These are phyloP conservation scores for Luffa aegyptiaca DNA, from an alignment of 306 rosid species.

Conservation along the genomic window DNA sequence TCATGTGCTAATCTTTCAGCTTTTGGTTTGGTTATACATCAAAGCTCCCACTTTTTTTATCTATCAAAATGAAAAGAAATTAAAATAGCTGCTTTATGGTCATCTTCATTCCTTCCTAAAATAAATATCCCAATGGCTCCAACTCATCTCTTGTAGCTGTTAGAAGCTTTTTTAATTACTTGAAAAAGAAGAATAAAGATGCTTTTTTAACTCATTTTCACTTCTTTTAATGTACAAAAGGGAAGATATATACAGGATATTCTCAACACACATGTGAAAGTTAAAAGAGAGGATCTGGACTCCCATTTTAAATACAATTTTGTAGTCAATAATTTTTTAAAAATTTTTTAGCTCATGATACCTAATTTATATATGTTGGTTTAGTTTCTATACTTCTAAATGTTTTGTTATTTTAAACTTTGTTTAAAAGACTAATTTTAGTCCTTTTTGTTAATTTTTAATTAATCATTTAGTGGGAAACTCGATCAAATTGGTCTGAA, in stretches of 20 bases:
- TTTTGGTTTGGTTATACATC: neutral
- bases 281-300: neutral
- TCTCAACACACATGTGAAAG: neutral
- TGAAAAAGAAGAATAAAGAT: neutral
- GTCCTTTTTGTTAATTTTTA: no score
- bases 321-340: neutral
- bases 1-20: neutral
- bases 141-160: neutral
- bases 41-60: neutral
- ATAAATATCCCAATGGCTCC: neutral
- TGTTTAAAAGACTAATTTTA: no score
- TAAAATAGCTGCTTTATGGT: neutral
- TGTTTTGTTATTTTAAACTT: no score
- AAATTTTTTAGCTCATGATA: no score
- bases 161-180: neutral
- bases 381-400: no score
- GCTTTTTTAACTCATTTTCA: neutral
- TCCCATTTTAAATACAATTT: neutral
- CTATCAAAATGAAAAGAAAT: neutral
- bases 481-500: no score
- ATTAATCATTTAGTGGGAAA: no score
- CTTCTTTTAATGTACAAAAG: neutral
- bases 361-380: no score
- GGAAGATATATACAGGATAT: neutral
- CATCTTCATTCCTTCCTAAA: neutral